Evolutionary conservation across 2,329 filamentous ascomycete genomes (phyloP).

Genomic region (Phialocephala sp.): DNA sequence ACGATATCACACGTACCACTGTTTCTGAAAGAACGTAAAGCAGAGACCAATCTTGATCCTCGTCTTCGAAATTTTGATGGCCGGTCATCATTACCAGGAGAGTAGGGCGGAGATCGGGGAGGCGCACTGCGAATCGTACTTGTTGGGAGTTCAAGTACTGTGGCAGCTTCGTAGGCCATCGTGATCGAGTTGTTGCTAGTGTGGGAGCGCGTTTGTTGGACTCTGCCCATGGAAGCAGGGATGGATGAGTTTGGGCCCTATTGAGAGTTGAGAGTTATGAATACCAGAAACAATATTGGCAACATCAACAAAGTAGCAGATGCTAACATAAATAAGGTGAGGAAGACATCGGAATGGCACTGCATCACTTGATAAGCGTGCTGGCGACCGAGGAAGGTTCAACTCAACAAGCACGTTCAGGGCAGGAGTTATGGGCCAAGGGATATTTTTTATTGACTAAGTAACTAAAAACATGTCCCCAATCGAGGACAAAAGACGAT

Average conservation of each 20-base stretch:
- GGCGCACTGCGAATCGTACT: conserved; percentile 3
- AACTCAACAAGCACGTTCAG: not conserved
- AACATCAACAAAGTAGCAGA: not conserved
- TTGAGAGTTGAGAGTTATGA: not conserved
- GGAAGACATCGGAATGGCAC: not conserved
- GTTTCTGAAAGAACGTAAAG: conserved; percentile 50
- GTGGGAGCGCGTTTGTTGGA: not conserved
- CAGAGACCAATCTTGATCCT: conserved; percentile 50
- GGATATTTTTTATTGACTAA: conserved; percentile 29
- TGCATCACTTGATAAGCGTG: not conserved
- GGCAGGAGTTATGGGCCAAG: not conserved
- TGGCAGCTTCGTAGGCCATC: conserved; percentile 22
- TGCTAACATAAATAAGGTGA: not conserved
- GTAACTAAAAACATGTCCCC: conserved; percentile 11
- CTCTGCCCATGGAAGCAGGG: not conserved
- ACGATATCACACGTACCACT: conserved; percentile 38
- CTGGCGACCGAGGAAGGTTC: conserved; percentile 4
- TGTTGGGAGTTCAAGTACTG: conserved; percentile 12
- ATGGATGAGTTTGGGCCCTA: not conserved
- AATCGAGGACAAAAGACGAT: conserved; percentile 17
- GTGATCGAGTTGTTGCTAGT: not conserved
- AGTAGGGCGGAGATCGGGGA: conserved; percentile 37
- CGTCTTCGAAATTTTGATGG: conserved; percentile 48
- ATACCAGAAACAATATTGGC: conserved; percentile 7
- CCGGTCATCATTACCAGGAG: conserved; percentile 32